A percentile compares a stretch with the other conserved stretches of the same genome.
phyloP scores from a whole-genome alignment of 139 green algal genomes.

The Picochlorum sp. region DNA sequence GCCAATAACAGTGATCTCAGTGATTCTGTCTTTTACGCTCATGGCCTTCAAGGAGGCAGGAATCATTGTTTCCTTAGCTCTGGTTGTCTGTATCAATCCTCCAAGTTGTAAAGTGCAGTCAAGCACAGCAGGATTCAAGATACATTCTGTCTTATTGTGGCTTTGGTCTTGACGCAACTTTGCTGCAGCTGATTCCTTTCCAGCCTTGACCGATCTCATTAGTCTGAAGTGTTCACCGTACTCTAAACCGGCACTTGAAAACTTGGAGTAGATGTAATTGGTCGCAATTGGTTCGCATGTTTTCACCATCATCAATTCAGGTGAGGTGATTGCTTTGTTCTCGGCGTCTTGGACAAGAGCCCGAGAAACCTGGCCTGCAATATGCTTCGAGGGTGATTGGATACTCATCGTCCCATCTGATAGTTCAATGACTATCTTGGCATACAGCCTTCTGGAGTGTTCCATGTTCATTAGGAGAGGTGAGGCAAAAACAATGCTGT shows the following conservation, averaged over 20 bases:
- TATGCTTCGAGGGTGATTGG: too few relatives aligned
- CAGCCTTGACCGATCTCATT: slow-evolving; percentile 31
- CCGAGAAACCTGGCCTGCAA: too few relatives aligned
- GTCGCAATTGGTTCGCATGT: slow-evolving; percentile 29
- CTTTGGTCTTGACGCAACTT: neutral
- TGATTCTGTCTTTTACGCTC: neutral
- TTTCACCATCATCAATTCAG: too few relatives aligned
- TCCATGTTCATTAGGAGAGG: too few relatives aligned
- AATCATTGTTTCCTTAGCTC: slow-evolving; percentile 2
- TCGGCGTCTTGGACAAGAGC: too few relatives aligned
- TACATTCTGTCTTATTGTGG: slow-evolving; percentile 2
- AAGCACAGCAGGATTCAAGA: slow-evolving; percentile 8
- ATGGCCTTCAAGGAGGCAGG: slow-evolving; percentile 15
- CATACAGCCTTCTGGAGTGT: too few relatives aligned
- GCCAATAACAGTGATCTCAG: neutral
- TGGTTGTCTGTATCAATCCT: slow-evolving; percentile 3
- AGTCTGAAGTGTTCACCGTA: slow-evolving; percentile 70
- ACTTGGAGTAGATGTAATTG: slow-evolving; percentile 54
- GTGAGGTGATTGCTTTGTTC: too few relatives aligned
- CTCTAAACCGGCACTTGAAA: slow-evolving; percentile 58
- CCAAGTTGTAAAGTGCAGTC: slow-evolving; percentile 18
- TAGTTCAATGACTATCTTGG: too few relatives aligned
- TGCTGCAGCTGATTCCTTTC: neutral
- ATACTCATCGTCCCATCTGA: too few relatives aligned
- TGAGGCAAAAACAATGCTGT: too few relatives aligned